phyloP scores from a whole-genome alignment of 345 rosid species.

The Dimocarpus longan region DNA sequence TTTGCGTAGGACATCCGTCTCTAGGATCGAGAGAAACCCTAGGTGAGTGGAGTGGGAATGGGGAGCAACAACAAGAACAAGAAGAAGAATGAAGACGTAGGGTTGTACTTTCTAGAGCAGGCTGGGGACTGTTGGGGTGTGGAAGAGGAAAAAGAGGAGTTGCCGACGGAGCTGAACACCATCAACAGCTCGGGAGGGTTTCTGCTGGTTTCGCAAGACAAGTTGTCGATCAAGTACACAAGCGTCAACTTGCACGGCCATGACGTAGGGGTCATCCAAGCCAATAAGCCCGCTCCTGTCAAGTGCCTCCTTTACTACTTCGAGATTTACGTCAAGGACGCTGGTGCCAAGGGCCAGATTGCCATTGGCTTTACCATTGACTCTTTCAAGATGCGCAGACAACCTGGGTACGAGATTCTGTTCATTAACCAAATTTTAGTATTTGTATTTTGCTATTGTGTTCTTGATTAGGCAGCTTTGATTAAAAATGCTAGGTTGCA shows the following conservation, averaged over 20 bases:
- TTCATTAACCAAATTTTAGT: too few species aligned
- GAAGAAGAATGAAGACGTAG: slow-evolving; percentile 44
- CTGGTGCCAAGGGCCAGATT: slow-evolving; percentile 73
- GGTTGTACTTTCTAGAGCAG: slow-evolving; percentile 52
- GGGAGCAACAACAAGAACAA: slow-evolving; percentile 27
- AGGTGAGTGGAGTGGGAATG: background rate
- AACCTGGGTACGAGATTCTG: slow-evolving; percentile 64
- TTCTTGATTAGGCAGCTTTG: too few species aligned
- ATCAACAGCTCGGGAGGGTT: slow-evolving; percentile 88
- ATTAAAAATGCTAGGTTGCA: too few species aligned
- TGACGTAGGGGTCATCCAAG: slow-evolving; percentile 90
- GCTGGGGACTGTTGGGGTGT: slow-evolving; percentile 22
- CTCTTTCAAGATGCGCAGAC: slow-evolving; percentile 83
- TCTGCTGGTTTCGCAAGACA: slow-evolving; percentile 73
- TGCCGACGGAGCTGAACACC: slow-evolving; percentile 85
- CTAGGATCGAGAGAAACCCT: too few species aligned
- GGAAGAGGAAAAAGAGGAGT: slow-evolving; percentile 53
- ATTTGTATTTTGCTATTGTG: too few species aligned
- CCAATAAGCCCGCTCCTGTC: slow-evolving; percentile 75
- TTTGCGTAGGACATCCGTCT: too few species aligned
- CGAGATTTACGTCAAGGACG: slow-evolving; percentile 82
- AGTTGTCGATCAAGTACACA: slow-evolving; percentile 78
- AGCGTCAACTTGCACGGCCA: slow-evolving; percentile 64
- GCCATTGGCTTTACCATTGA: slow-evolving; percentile 87
- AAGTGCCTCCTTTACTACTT: slow-evolving; percentile 82